Conservation (phyloP, 208 protist species). For the Leishmania major region DNA sequence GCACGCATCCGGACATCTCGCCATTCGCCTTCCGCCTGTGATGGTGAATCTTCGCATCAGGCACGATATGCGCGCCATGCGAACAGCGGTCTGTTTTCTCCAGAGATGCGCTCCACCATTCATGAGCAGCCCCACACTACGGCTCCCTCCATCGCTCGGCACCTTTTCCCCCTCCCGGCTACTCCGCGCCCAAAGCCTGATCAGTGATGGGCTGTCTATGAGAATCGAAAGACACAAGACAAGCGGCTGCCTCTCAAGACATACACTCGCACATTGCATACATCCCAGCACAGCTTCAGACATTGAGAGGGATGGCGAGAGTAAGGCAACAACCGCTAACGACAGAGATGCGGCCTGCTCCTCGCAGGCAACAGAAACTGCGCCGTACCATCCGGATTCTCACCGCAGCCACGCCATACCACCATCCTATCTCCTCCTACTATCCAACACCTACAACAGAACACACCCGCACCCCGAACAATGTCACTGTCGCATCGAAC, state of each 20-base stretch:
- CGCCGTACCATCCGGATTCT: background rate
- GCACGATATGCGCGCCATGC: background rate
- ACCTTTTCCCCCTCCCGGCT: background rate
- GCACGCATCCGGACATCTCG: background rate
- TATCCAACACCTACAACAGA: background rate
- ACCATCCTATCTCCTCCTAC: background rate
- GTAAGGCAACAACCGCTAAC: background rate
- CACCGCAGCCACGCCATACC: background rate
- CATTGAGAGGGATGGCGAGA: background rate
- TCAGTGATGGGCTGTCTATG: background rate
- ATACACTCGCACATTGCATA: background rate
- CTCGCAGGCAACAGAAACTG: background rate
- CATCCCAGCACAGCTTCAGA: background rate
- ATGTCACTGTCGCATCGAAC: background rate
- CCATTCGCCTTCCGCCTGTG: background rate
- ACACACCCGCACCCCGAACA: background rate
- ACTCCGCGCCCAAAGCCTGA: background rate
- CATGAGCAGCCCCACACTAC: background rate
- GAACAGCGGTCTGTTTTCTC: background rate
- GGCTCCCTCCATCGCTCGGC: background rate
- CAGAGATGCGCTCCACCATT: background rate
- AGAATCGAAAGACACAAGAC: background rate
- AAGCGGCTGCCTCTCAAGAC: background rate
- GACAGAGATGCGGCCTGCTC: background rate
- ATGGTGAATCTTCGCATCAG: background rate